Base-by-base conservation (phyloP, 768 basidiomycete species). In the Gyrodon lividus region DNA sequence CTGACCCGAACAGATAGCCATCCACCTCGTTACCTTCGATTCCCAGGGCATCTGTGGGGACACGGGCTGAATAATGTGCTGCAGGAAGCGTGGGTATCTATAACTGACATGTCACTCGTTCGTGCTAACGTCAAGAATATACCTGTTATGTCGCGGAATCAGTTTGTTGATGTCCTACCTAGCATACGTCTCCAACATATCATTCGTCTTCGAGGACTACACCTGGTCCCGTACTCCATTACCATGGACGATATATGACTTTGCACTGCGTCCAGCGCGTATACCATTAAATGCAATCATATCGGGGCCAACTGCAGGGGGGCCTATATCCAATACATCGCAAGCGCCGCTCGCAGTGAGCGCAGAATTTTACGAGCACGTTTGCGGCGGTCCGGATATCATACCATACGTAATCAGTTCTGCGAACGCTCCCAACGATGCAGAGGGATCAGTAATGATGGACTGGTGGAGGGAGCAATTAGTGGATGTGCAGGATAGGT, bases 191-290 rank as follows among this genome's bases (percentile, higher is more conserved):
- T 61, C 78, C 10, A 75, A 80, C 52, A 68, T 81, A 13, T 77
- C 79, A 1, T 84, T 76, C 50, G 82, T 85, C 2, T 86, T 85
- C 50, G 79, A 83, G 51, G 81, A 83, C 59, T 83, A 82, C 51
- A 73, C 72, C 31, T 84, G 82, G 82, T 82, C 83, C 0, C 78
- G 76, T 43, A 55, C 70, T 0, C 77, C 81, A 3, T 63, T 81
- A 26, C 77, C 77, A 3, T 83, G 79, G 63, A 78, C 80, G 2
- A 46, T 82, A 0, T 81, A 83, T 53, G 79, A 78, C 54, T 74
- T 79, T 48, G 70, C 77, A 0, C 69, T 83, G 47, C 74, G 82
- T 19, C 76, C 79, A 4, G 70, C 76, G 0, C 70, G 72, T 4
- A 72, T 83, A 41, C 84, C 84, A 0, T 59, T 85, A 35, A 81